Evolutionary conservation across 2,329 filamentous ascomycete genomes (phyloP).

Genomic region (Aspergillus aculeatus): DNA sequence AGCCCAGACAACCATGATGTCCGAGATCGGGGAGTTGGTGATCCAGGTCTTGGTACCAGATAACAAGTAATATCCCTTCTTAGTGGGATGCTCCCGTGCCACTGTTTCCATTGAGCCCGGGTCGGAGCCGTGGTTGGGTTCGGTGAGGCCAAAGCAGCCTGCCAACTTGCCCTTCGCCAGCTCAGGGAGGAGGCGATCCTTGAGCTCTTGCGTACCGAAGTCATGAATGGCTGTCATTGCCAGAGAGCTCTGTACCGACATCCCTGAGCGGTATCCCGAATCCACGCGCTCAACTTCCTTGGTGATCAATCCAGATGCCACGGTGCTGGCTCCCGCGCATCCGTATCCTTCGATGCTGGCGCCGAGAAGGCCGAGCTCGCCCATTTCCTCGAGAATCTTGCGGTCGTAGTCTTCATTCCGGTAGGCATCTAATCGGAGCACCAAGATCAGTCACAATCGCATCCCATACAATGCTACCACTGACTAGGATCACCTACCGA

Average conservation of each 20-base stretch:
- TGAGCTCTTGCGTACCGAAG: slow-evolving; percentile 82
- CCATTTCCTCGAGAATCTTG: slow-evolving; percentile 87
- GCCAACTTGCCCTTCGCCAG: slow-evolving; percentile 81
- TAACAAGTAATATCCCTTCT: slow-evolving; percentile 76
- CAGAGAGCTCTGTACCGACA: slow-evolving; percentile 91
- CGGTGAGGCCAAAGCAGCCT: slow-evolving; percentile 85
- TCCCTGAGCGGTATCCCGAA: slow-evolving; percentile 85
- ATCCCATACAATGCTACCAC: background rate
- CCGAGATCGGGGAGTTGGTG: slow-evolving; percentile 87
- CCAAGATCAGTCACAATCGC: background rate
- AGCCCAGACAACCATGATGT: slow-evolving; percentile 86
- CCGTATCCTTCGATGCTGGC: slow-evolving; percentile 84
- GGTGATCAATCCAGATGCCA: slow-evolving; percentile 86
- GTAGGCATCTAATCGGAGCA: slow-evolving; percentile 65
- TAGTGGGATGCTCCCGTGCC: slow-evolving; percentile 79
- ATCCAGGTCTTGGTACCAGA: slow-evolving; percentile 93
- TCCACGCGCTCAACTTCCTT: slow-evolving; percentile 88
- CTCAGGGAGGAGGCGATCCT: slow-evolving; percentile 75
- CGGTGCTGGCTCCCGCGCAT: slow-evolving; percentile 82
- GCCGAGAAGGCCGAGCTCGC: slow-evolving; percentile 82
- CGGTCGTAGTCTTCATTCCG: slow-evolving; percentile 83
- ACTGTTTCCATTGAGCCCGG: slow-evolving; percentile 87
- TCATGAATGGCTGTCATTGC: slow-evolving; percentile 91
- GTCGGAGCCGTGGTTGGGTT: slow-evolving; percentile 90
- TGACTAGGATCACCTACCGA: slow-evolving; percentile 60